Evolutionary conservation across 345 rosid genomes (phyloP).

Genomic region (Pistacia atlantica): DNA sequence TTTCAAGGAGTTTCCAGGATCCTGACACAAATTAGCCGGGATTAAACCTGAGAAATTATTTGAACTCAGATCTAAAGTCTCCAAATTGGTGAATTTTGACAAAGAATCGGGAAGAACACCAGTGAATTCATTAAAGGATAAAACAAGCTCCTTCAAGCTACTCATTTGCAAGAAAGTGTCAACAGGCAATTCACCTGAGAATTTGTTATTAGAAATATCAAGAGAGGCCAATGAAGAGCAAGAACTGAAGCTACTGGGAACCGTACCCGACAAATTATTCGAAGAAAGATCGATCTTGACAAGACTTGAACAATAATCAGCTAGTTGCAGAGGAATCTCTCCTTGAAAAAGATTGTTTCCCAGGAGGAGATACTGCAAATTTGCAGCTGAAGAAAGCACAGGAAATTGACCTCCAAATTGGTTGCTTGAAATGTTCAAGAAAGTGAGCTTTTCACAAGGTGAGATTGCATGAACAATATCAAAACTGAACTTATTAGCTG

Average conservation of each 20-base stretch:
- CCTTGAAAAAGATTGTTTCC: conserved; percentile 61
- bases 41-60: conserved; percentile 64
- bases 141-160: conserved; percentile 50
- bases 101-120: conserved; percentile 71
- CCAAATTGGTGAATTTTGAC: conserved; percentile 52
- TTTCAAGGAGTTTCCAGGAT: conserved; percentile 47
- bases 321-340: conserved; percentile 62
- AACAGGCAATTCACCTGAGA: conserved; percentile 76
- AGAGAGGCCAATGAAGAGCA: conserved; percentile 61
- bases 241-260: conserved; percentile 63
- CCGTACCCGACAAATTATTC: conserved; percentile 66
- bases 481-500: conserved; percentile 53
- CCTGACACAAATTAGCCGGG: conserved; percentile 57
- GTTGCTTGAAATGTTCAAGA: conserved; percentile 70
- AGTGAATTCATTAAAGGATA: conserved; percentile 58
- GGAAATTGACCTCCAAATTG: conserved; percentile 68
- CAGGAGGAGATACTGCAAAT: conserved; percentile 55
- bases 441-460: conserved; percentile 54
- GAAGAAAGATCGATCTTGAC: conserved; percentile 73
- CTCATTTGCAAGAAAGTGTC: conserved; percentile 61
- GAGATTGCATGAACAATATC: conserved; percentile 62
- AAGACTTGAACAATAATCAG: conserved; percentile 69
- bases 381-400: conserved; percentile 54
- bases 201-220: conserved; percentile 59
- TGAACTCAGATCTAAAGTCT: conserved; percentile 79